Evolutionary conservation across 176 grass and related monocot genomes (phyloP).

Genomic region (Cenchrus purpureus): DNA sequence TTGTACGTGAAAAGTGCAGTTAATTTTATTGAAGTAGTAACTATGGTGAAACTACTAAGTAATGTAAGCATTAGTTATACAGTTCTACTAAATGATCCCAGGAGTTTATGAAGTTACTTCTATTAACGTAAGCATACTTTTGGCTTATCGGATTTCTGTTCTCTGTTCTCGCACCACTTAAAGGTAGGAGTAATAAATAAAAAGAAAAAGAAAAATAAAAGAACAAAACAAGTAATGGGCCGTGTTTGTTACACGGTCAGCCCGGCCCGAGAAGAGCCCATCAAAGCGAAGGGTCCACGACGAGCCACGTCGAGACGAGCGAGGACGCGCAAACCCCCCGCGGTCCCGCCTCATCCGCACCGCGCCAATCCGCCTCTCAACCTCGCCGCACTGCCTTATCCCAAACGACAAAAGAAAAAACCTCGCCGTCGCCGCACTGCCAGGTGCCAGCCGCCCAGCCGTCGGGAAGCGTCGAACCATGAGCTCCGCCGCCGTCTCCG

Average conservation of each 20-base stretch:
- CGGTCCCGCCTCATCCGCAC: not conserved
- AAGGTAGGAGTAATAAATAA: not conserved
- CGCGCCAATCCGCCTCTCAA: not conserved
- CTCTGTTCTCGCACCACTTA: not conserved
- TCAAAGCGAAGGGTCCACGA: slow-evolving; percentile 3
- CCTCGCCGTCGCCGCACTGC: not conserved
- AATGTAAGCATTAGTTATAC: too few species aligned
- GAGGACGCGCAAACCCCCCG: slow-evolving; percentile 25
- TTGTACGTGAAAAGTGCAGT: not conserved
- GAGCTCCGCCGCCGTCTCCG: slow-evolving; percentile 40
- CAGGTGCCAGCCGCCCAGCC: not conserved
- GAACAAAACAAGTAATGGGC: not conserved
- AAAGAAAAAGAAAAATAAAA: not conserved
- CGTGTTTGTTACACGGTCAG: not conserved
- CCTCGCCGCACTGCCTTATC: not conserved
- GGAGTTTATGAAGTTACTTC: not conserved
- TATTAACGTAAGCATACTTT: not conserved
- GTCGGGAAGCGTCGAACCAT: slow-evolving; percentile 24
- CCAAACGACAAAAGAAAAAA: not conserved
- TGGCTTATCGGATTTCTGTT: too few species aligned
- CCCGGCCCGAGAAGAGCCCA: not conserved
- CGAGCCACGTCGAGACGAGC: slow-evolving; percentile 41
- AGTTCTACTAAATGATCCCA: not conserved
- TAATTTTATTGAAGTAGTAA: not conserved
- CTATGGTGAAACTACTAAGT: not conserved